A percentile compares a stretch with the other conserved stretches of the same genome.
Conservation (phyloP, 2,329 filamentous ascomycete genomes). For the Fusarium pseudocircinatum region DNA sequence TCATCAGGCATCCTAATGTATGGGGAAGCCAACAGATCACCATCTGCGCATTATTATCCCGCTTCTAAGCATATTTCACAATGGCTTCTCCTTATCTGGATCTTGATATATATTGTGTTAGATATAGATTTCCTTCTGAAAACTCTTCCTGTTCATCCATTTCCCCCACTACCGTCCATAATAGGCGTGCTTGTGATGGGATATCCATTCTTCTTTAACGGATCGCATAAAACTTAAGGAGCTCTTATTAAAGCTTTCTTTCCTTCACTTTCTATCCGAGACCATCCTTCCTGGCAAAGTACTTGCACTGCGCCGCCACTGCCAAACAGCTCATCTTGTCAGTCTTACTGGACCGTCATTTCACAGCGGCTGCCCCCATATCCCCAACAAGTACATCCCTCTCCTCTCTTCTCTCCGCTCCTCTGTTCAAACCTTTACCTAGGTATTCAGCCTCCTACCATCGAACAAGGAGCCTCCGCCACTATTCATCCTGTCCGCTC, state of each 20-base stretch:
- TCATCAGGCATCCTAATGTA: neutral
- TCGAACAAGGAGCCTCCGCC: no score
- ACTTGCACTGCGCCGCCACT: neutral
- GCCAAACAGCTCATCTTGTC: neutral
- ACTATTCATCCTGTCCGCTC: neutral
- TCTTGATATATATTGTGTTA: neutral
- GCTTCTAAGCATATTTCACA: neutral
- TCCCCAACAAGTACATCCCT: neutral
- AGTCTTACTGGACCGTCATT: neutral
- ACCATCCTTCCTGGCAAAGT: neutral
- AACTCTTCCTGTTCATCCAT: neutral
- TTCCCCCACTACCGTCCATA: neutral
- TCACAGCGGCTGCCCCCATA: neutral
- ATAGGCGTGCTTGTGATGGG: neutral
- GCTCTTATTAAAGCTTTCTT: neutral
- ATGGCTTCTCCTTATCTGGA: rapidly evolving
- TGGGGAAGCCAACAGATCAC: neutral
- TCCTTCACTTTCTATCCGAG: neutral
- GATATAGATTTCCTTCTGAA: neutral
- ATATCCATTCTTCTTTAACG: neutral
- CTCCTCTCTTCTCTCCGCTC: neutral
- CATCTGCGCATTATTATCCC: neutral
- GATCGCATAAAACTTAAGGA: neutral
- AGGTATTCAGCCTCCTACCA: neutral
- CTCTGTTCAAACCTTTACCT: neutral